These are phyloP conservation scores for Microdochium nivale DNA, from an alignment of 2,329 filamentous ascomycete species.

Conservation along the genomic window DNA sequence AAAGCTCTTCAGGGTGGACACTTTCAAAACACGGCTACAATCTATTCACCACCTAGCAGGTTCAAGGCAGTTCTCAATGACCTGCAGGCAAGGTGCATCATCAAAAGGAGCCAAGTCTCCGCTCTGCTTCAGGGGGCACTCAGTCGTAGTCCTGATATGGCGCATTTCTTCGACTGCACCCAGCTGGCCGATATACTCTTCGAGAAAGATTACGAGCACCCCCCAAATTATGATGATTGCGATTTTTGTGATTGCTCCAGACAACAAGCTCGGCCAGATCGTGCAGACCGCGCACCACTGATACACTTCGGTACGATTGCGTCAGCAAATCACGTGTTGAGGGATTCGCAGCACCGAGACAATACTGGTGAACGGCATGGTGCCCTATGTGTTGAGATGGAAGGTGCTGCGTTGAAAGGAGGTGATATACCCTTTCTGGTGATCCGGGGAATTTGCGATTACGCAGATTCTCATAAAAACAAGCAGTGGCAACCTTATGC, in stretches of 20 bases:
- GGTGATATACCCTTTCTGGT: slow-evolving; percentile 1
- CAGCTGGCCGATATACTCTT: neutral
- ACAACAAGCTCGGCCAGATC: neutral
- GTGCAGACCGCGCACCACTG: neutral
- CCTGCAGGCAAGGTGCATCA: neutral
- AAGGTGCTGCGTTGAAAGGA: slow-evolving; percentile 1
- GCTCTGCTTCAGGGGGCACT: neutral
- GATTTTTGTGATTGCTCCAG: neutral
- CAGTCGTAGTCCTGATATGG: neutral
- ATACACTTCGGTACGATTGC: slow-evolving; percentile 9
- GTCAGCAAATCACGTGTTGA: slow-evolving; percentile 9
- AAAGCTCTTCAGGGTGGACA: neutral
- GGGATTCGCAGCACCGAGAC: slow-evolving; percentile 5
- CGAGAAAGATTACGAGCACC: neutral
- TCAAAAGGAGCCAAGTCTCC: neutral
- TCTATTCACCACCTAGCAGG: neutral
- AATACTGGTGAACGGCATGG: slow-evolving; percentile 3
- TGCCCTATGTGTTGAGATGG: slow-evolving; percentile 9
- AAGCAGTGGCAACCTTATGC: slow-evolving; percentile 2
- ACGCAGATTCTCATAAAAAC: slow-evolving; percentile 2
- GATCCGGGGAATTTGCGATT: slow-evolving; percentile 1
- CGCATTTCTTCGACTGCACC: neutral
- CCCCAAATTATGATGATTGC: neutral
- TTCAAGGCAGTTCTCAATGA: neutral
- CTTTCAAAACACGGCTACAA: neutral